phyloP scores from a whole-genome alignment of 148 eudicot species.

The Talinum fruticosum region DNA sequence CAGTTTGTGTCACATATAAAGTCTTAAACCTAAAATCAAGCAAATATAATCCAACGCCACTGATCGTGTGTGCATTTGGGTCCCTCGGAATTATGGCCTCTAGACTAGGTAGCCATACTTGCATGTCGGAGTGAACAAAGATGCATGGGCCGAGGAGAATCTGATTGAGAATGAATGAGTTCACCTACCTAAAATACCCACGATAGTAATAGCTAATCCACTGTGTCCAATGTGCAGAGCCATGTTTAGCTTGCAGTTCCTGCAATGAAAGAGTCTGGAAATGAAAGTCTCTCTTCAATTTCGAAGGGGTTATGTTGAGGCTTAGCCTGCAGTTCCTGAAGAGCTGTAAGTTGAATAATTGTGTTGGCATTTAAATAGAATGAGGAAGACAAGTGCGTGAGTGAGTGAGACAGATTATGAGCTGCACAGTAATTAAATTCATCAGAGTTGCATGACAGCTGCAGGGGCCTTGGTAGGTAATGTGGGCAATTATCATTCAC shows the following conservation, averaged over 20 bases:
- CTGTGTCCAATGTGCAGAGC: slow-evolving; percentile 19
- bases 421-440: background rate
- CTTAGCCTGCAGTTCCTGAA: too few relatives aligned
- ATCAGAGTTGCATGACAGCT: slow-evolving; percentile 29
- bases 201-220: slow-evolving; percentile 9
- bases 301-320: too few relatives aligned
- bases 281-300: background rate
- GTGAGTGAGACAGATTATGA: slow-evolving; percentile 3
- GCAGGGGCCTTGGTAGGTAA: slow-evolving; percentile 22
- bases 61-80: background rate
- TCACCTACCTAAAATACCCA: slow-evolving; percentile 39
- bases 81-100: too few relatives aligned
- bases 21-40: background rate
- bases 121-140: too few relatives aligned
- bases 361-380: slow-evolving; percentile 19
- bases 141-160: background rate
- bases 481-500: slow-evolving; percentile 9
- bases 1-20: background rate
- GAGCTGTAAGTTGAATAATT: background rate
- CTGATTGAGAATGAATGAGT: background rate
- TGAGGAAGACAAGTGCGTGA: slow-evolving; percentile 14
- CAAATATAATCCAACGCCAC: background rate
- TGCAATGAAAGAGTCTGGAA: background rate
- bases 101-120: too few relatives aligned
- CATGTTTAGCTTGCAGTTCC: slow-evolving; percentile 10